A percentile compares a stretch with the other conserved stretches of the same genome.
These are phyloP conservation scores for Bothriochloa decipiens DNA, from an alignment of 176 grass and related monocot genomes.

Conservation along the genomic window DNA sequence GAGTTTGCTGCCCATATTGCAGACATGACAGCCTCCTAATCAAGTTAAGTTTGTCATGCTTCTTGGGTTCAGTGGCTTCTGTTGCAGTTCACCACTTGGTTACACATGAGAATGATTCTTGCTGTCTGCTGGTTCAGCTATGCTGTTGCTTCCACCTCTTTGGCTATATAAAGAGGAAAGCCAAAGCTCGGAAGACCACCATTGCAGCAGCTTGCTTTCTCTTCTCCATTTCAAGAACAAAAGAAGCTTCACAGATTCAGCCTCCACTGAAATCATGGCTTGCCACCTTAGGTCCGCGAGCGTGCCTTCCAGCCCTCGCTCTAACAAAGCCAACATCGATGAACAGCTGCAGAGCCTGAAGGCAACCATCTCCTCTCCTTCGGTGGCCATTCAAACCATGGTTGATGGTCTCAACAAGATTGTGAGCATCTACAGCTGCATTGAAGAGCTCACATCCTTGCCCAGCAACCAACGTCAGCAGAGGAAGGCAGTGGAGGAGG, in stretches of 20 bases:
- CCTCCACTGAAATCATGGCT: constrained; percentile 5
- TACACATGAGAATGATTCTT: constrained; percentile 28
- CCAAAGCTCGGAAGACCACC: not conserved
- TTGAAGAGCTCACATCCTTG: constrained; percentile 42
- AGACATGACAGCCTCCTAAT: constrained; percentile 26
- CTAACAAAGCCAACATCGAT: constrained; percentile 11
- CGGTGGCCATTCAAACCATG: not conserved
- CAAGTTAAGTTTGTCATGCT: not conserved
- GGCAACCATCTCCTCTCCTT: constrained; percentile 25
- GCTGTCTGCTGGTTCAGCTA: constrained; percentile 18
- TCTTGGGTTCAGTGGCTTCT: not conserved
- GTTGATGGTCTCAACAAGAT: constrained; percentile 15
- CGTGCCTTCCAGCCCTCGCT: constrained; percentile 20
- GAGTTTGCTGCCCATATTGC: not conserved
- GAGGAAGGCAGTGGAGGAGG: constrained; percentile 54
- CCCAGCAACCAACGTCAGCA: constrained; percentile 50
- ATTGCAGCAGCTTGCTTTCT: constrained; percentile 11
- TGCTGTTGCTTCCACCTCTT: not conserved
- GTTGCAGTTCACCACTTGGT: not conserved
- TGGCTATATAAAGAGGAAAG: constrained; percentile 25
- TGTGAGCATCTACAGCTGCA: constrained; percentile 36
- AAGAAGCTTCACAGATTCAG: not conserved
- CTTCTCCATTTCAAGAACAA: constrained; percentile 12
- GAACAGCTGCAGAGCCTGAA: constrained; percentile 24
- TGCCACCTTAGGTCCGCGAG: constrained; percentile 10